Evolutionary conservation across 2,329 filamentous ascomycete species (phyloP), one percentile per base, ranked within the genome.

Genomic region (Dactylonectria macrodidyma): DNA sequence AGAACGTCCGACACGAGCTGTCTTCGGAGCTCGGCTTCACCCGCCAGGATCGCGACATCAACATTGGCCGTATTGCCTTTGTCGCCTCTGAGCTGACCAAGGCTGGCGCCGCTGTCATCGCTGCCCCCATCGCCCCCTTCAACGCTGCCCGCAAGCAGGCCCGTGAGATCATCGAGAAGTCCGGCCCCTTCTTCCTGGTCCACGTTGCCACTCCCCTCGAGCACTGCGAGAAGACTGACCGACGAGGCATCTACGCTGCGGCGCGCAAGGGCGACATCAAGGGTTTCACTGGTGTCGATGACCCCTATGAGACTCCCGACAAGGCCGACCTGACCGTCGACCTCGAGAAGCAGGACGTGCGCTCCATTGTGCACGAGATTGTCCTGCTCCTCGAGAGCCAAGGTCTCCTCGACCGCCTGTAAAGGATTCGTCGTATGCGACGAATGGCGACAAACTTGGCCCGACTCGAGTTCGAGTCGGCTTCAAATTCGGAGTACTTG

Each of bases 221-320:
- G 85, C 90, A 95, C 85, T 93, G 92, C 80, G 96, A 99, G 89
- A 94, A 93, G 90, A 98, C 94, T 34, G 96, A 99, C 84, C 95
- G 94, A 87, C 89, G 92, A 69, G 96, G 96, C 67, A 91, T 97
- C 79, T 99, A 98, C 84, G 88, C 88, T 73, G 89, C 90, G 80
- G 96, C 96, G 47, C 90, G 96, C 70, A 88, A 87, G 22, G 96
- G 96, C 66, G 93, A 97, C 86, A 97, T 99, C 84, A 96, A 95
- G 90, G 95, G 95, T 72, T 99, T 99, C 89, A 99, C 96, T 8
- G 96, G 96, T 77, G 95, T 99, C 65, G 95, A 98, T 80, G 95
- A 98, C 85, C 95, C 96, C 56, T 99, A 99, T 80, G 96, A 99
- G 90, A 80, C 83, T 24, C 96, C 96, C 10, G 77, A 84, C 73